Base-by-base conservation (phyloP, 805 yeast species). In the Saturnispora ahearnii region DNA sequence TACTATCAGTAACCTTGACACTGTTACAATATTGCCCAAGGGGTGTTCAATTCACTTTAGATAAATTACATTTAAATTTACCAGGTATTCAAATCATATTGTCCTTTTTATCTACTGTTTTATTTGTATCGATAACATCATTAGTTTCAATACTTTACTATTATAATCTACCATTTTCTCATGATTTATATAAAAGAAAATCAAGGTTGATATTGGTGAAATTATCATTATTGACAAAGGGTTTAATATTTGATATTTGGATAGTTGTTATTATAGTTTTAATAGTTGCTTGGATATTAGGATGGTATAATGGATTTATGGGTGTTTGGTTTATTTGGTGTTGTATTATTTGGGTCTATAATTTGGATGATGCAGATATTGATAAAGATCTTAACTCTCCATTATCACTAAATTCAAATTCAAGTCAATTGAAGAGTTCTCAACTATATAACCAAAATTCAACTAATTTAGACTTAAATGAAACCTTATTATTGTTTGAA, bases 311-410 rank as follows among this genome's bases (percentile, higher is more conserved):
- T 7, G 44, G 49, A 1, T 31, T 55, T 8, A 8, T 46, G 31
- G 44, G 44, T 5, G 45, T 36, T 15, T 48, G 55, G 29, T 22
- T 50, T 9, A 33, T 49, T n/a, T 54, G 58, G 55, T 40, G 34
- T 22, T 38, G 44, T 24, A 41, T 49, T 2, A 34, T 55, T 4
- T 55, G 58, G 57, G 22, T 53, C 5, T 54, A 54, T 28, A 49
- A 52, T 22, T 31, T 55, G n/a, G 29, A 53, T n/a, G 51, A 46
- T 6, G 21, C 45, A 8, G 42, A 38, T 24, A 26, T 24, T 12
- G 8, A 8, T 12, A 30, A 24, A 38, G 10, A 22, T 12, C 15
- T 6, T 9, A 11, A n/a, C 12, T 37, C 32, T n/a, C 33, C 8
- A 32, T 3, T 24, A 26, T 26, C 29, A 26, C 9, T 26, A 26